These are phyloP conservation scores for Peronospora destructor DNA, from an alignment of 352 stramenopile genomes.

Conservation along the genomic window DNA sequence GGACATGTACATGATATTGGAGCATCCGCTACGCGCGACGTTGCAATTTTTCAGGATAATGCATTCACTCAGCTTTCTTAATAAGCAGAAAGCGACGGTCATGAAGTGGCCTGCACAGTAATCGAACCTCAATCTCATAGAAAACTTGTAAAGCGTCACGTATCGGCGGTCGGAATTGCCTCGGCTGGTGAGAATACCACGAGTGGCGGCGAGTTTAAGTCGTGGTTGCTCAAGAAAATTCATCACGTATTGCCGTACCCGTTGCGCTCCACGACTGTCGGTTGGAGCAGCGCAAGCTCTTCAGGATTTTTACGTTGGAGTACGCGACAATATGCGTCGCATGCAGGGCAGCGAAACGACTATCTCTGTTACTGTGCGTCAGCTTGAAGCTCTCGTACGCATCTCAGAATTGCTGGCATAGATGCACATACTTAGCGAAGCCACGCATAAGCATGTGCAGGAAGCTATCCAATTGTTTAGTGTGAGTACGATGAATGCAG, in stretches of 20 bases:
- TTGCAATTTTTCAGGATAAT: too few relatives aligned
- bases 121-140: too few relatives aligned
- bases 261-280: conserved; percentile 90
- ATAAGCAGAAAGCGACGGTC: too few relatives aligned
- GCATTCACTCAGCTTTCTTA: too few relatives aligned
- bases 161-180: conserved; percentile 20
- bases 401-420: conserved; percentile 97
- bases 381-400: conserved; percentile 96
- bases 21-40: too few relatives aligned
- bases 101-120: too few relatives aligned
- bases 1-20: too few relatives aligned
- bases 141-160: neutral
- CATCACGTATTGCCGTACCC: conserved; percentile 95
- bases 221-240: conserved; percentile 94
- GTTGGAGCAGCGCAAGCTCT: conserved; percentile 89
- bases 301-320: conserved; percentile 95
- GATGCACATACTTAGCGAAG: conserved; percentile 91
- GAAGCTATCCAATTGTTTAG: conserved; percentile 97
- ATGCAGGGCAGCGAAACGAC: conserved; percentile 61
- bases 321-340: conserved; percentile 93
- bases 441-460: conserved; percentile 86
- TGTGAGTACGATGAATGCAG: conserved; percentile 97
- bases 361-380: conserved; percentile 97
- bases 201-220: conserved; percentile 55
- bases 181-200: conserved; percentile 19